Percentiles rank a stretch among this genome's conserved stretches.
Conservation (phyloP, 176 grass and related monocot genomes). For the Musa beccarii region DNA sequence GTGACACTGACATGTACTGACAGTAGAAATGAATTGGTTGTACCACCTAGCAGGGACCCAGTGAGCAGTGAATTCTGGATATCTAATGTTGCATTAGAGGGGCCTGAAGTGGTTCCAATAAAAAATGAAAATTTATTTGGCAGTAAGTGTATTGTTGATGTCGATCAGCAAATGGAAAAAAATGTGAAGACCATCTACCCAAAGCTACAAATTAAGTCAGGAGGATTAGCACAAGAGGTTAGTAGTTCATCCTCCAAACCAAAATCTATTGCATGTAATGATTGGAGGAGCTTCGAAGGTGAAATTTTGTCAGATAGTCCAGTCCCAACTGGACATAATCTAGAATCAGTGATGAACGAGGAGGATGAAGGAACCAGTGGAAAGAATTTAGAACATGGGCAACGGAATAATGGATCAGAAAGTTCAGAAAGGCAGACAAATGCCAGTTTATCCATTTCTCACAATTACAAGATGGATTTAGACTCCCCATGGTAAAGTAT, state of each 20-base stretch:
- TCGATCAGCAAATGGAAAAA: slow-evolving; percentile 17
- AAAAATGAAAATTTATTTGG: not conserved
- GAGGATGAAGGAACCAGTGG: slow-evolving; percentile 36
- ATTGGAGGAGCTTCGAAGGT: slow-evolving; percentile 6
- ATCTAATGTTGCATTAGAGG: not conserved
- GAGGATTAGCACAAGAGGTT: slow-evolving; percentile 35
- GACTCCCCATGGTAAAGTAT: slow-evolving; percentile 31
- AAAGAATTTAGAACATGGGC: slow-evolving; percentile 25
- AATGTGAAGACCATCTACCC: slow-evolving; percentile 31
- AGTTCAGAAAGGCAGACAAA: slow-evolving; percentile 26
- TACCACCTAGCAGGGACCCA: not conserved
- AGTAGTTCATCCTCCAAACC: slow-evolving; percentile 29
- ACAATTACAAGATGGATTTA: slow-evolving; percentile 27
- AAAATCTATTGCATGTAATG: slow-evolving; percentile 24
- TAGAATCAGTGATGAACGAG: slow-evolving; percentile 27
- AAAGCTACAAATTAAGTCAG: slow-evolving; percentile 63
- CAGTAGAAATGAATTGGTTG: not conserved
- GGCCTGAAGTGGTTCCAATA: not conserved
- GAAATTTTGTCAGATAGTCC: slow-evolving; percentile 14
- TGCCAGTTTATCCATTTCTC: slow-evolving; percentile 26
- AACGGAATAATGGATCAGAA: slow-evolving; percentile 24
- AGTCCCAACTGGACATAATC: slow-evolving; percentile 8
- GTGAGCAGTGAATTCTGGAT: not conserved
- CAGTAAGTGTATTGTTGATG: slow-evolving; percentile 21
- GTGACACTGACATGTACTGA: not conserved